Percentiles rank a stretch among this genome's conserved stretches.
Conservation (phyloP, 2,329 filamentous ascomycete species). For the Penicillium crustosum region DNA sequence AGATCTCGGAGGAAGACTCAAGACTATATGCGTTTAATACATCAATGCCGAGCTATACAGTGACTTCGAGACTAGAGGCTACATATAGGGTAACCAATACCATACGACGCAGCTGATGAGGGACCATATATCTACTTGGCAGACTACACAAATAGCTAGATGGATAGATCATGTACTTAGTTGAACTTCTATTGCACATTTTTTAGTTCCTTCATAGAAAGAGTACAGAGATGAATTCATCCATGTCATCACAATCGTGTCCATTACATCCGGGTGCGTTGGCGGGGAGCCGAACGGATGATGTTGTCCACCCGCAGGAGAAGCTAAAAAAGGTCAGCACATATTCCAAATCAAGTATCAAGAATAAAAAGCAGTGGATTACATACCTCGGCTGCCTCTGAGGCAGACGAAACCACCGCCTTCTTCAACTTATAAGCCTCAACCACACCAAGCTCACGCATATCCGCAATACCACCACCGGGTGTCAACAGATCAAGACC, state of each 20-base stretch:
- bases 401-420: constrained; percentile 94
- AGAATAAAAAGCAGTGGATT: constrained; percentile 10
- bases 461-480: constrained; percentile 89
- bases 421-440: constrained; percentile 99
- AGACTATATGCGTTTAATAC: neutral
- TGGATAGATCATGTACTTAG: constrained; percentile 13
- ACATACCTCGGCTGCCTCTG: constrained; percentile 90
- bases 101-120: no score
- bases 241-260: constrained; percentile 23
- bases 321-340: constrained; percentile 54
- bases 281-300: constrained; percentile 86
- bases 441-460: constrained; percentile 91
- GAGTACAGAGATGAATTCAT: constrained; percentile 19
- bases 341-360: neutral
- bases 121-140: neutral
- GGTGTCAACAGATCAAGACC: constrained; percentile 86
- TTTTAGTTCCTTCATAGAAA: constrained; percentile 14
- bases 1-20: neutral
- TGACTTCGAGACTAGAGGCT: neutral
- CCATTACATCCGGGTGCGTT: constrained; percentile 69
- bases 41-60: neutral
- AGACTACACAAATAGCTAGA: neutral
- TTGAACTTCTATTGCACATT: constrained; percentile 19
- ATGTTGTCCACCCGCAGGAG: constrained; percentile 96
- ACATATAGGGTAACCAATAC: no score